Evolutionary conservation across 2,329 filamentous ascomycete species (phyloP).

Genomic region (Stachybotrys chlorohalonatus): DNA sequence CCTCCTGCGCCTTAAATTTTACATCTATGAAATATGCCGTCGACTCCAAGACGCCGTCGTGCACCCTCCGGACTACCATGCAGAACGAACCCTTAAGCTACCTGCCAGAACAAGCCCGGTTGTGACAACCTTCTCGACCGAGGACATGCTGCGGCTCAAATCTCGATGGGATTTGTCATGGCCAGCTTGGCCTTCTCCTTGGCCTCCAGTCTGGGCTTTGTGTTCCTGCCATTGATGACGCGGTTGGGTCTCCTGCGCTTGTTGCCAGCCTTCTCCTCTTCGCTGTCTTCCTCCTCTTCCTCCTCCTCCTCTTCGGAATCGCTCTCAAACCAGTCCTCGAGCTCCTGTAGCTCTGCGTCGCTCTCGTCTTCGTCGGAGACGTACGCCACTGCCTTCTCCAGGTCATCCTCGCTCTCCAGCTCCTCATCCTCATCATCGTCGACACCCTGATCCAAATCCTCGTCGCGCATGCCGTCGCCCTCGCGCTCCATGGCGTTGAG

Average conservation of each 20-base stretch:
- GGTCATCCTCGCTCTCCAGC: constrained; percentile 28
- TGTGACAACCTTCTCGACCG: too few species aligned
- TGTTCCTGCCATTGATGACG: constrained; percentile 36
- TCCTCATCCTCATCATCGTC: constrained; percentile 53
- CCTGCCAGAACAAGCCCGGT: too few species aligned
- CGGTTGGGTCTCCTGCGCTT: constrained; percentile 41
- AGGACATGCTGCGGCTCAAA: not conserved
- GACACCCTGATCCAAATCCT: constrained; percentile 82
- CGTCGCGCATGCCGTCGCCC: constrained; percentile 72
- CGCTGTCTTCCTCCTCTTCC: constrained; percentile 47
- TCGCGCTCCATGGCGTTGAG: constrained; percentile 81
- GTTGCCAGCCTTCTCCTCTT: constrained; percentile 48
- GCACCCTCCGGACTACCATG: too few species aligned
- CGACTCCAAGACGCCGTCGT: too few species aligned
- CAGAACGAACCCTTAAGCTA: too few species aligned
- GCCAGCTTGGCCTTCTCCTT: constrained; percentile 38
- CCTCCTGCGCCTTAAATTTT: too few species aligned
- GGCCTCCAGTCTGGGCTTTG: constrained; percentile 47
- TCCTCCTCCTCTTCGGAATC: constrained; percentile 47
- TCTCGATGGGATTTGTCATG: constrained; percentile 28
- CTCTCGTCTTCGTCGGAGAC: constrained; percentile 84
- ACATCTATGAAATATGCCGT: too few species aligned
- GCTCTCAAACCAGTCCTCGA: constrained; percentile 89
- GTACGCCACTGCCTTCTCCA: constrained; percentile 78
- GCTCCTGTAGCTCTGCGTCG: constrained; percentile 67